Evolutionary conservation across 2,329 filamentous ascomycete species (phyloP).

Genomic region (Monascus ruber): DNA sequence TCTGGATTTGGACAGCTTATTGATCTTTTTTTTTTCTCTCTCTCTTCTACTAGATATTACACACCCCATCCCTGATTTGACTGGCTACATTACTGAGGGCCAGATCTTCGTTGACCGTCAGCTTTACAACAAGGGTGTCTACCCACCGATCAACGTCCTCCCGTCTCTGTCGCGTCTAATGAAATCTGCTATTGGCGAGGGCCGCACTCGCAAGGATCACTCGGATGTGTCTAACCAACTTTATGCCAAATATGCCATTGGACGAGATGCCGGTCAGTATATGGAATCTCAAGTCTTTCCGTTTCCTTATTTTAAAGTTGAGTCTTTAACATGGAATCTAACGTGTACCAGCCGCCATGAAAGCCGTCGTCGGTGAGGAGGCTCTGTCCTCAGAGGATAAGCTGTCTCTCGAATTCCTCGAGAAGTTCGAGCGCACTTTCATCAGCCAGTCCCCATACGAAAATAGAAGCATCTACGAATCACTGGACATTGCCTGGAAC

Average conservation of each 20-base stretch:
- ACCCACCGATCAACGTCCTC: conserved; percentile 96
- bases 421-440: conserved; percentile 96
- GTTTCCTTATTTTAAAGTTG: neutral
- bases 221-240: conserved; percentile 98
- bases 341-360: conserved; percentile 64
- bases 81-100: conserved; percentile 97
- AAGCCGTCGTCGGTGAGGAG: conserved; percentile 97
- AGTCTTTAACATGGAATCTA: conserved; percentile 1
- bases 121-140: conserved; percentile 91
- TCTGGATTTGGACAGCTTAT: neutral
- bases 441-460: conserved; percentile 90
- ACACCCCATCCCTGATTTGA: conserved; percentile 96
- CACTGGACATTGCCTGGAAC: conserved; percentile 91
- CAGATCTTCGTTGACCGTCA: conserved; percentile 96
- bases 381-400: conserved; percentile 93
- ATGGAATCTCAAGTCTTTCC: no score
- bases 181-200: conserved; percentile 98
- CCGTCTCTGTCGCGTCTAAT: conserved; percentile 97
- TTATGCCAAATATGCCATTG: conserved; percentile 98
- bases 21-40: conserved; percentile 1
- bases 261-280: conserved; percentile 64
- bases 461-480: conserved; percentile 81
- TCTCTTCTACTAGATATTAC: conserved; percentile 61
- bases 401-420: conserved; percentile 91
- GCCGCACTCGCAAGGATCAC: conserved; percentile 92